A percentile compares a stretch with the other conserved stretches of the same genome.
These are phyloP conservation scores for Glycine soja DNA, from an alignment of 306 rosid genomes.

Conservation along the genomic window DNA sequence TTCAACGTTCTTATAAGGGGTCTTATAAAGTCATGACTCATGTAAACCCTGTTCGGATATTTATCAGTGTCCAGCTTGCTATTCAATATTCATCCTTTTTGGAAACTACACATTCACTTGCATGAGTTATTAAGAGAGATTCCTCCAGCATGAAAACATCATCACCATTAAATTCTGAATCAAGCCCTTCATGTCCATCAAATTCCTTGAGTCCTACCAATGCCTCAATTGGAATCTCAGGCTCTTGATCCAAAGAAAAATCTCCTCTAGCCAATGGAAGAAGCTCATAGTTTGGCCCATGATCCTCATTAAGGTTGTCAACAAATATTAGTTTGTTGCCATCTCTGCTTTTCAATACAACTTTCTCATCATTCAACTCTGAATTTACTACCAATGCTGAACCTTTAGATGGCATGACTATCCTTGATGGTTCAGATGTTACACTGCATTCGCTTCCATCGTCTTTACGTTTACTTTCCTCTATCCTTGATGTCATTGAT, in stretches of 20 bases:
- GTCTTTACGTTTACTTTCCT: neutral
- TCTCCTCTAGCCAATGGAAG: conserved; percentile 37
- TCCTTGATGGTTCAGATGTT: neutral
- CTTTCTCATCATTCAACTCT: conserved; percentile 27
- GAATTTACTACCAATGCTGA: conserved; percentile 25
- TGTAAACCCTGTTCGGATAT: too few species aligned
- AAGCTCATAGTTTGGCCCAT: conserved; percentile 19
- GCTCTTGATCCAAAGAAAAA: conserved; percentile 39
- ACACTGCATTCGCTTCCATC: neutral
- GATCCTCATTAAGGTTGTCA: conserved; percentile 19
- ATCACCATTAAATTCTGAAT: conserved; percentile 45
- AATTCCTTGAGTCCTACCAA: conserved; percentile 65
- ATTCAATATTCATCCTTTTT: neutral
- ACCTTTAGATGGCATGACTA: neutral
- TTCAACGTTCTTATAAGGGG: neutral
- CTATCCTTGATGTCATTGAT: conserved; percentile 37
- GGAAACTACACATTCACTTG: conserved; percentile 10
- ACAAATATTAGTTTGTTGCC: neutral
- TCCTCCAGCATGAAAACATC: conserved; percentile 46
- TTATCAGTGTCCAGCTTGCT: too few species aligned
- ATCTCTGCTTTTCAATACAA: neutral
- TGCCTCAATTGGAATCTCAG: conserved; percentile 55
- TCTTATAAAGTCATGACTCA: neutral
- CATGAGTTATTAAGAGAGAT: conserved; percentile 32
- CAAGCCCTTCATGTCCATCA: conserved; percentile 68